These are phyloP conservation scores for Plenodomus tracheiphilus DNA, from an alignment of 2,329 filamentous ascomycete species.

Conservation along the genomic window DNA sequence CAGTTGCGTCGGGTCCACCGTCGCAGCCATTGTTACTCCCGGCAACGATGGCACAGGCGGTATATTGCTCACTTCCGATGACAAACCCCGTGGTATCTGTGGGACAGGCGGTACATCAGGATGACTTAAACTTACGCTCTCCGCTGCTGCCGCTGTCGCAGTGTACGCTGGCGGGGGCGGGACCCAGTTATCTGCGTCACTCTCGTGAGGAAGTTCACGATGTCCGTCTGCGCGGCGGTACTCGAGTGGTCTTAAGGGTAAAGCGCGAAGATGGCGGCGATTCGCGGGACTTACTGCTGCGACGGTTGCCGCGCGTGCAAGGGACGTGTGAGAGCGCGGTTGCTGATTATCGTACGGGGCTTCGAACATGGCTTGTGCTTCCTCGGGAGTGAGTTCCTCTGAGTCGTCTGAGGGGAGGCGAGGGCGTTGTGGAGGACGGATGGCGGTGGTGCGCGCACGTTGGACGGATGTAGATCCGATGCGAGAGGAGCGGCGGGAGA, in stretches of 20 bases:
- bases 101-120: conserved; percentile 35
- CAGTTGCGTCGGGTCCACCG: conserved; percentile 20
- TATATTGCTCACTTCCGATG: conserved; percentile 6
- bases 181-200: conserved; percentile 86
- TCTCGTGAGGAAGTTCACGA: conserved; percentile 78
- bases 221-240: conserved; percentile 72
- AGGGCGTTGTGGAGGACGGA: conserved; percentile 20
- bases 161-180: conserved; percentile 82
- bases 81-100: conserved; percentile 4
- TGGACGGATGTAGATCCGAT: conserved; percentile 26
- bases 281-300: conserved; percentile 71
- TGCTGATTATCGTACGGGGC: conserved; percentile 47
- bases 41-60: conserved; percentile 33
- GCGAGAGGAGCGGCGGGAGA: conserved; percentile 33
- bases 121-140: conserved; percentile 44
- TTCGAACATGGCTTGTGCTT: conserved; percentile 44
- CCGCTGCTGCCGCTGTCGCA: conserved; percentile 55
- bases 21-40: conserved; percentile 20
- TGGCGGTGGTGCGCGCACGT: conserved; percentile 35
- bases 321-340: conserved; percentile 44
- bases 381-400: conserved; percentile 37
- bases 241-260: conserved; percentile 58
- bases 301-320: conserved; percentile 50
- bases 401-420: conserved; percentile 31
- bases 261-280: conserved; percentile 65